Evolutionary conservation across 2,329 filamentous ascomycete genomes (phyloP), one percentile per base, ranked within the genome.

Genomic region (Sporothrix pseudoabietina): DNA sequence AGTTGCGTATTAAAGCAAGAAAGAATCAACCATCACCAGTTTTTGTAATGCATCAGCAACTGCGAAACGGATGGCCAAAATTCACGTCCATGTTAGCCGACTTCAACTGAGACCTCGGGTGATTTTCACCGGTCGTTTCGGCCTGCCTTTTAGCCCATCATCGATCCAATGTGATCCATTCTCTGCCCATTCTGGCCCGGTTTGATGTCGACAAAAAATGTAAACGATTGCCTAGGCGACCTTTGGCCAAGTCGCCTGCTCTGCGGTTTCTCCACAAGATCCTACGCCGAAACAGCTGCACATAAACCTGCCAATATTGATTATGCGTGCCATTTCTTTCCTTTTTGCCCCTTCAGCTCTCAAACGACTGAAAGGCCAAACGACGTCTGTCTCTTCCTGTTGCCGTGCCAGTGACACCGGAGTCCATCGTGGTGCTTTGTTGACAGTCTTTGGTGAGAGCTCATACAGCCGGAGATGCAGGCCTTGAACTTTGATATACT

Each of bases 191-290:
- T 47, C 61, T 68, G 63, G 26, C 63, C 63, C 32, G 54, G 32
- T 26, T 54, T 7, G 47, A 35, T 4, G 3, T 55, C 49, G 47
- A 19, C 66, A 57, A 8, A 30, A 30, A 59, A 70, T 57, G 52
- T 26, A 71, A 32, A 41, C n/a, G 14, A 70, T 70, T 70, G 68
- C 68, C 68, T 39, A 44, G 68, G 39, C 32, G 68, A 70, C 39
- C n/a, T 2, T 8, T 4, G n/a, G 39, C 30, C 55, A 55, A 26
- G 14, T 19, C 35, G 2, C 5, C 26, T 19, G 19, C 35, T 19
- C 3, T 22, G 32, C 59, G 19, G 35, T 65, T 41, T 26, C 44
- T 26, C 32, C 59, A 65, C 26, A 65, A 35, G 32, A 63, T 35
- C 32, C 32, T 19, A 32, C 57, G 10, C 57, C 10, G 19, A 39